Conservation (phyloP, 257 asterid species). For the Solanum virginianum region DNA sequence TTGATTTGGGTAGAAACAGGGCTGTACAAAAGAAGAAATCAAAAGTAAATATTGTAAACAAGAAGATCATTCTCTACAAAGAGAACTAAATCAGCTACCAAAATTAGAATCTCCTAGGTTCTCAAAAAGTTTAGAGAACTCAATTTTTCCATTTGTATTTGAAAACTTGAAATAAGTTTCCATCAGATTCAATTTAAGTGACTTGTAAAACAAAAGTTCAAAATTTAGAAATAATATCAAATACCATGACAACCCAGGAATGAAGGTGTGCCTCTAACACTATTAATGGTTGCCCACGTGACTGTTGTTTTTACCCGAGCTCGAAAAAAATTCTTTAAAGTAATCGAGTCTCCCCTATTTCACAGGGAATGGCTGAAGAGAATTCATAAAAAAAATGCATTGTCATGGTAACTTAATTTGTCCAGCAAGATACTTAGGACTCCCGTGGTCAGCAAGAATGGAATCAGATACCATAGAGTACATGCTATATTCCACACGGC, state of each 20-base stretch:
- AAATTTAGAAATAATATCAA: neutral
- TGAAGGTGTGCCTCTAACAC: neutral
- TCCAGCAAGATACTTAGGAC: neutral
- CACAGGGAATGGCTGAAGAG: neutral
- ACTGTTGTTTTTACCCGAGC: neutral
- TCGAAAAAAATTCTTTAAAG: neutral
- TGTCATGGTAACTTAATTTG: neutral
- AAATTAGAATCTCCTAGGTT: neutral
- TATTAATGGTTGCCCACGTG: neutral
- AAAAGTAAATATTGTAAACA: neutral
- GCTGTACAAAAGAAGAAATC: neutral
- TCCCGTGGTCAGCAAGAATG: neutral
- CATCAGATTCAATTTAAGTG: neutral
- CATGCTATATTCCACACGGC: neutral
- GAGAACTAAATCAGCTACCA: neutral
- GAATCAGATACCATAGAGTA: neutral
- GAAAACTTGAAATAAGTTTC: neutral
- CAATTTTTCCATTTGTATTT: neutral
- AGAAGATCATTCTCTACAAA: neutral
- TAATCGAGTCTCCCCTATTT: neutral
- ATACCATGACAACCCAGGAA: neutral
- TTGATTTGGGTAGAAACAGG: neutral
- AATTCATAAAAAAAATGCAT: neutral
- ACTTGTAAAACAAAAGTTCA: neutral
- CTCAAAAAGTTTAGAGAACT: neutral